phyloP scores from a whole-genome alignment of 768 basidiomycete species.

The Pleurotus djamor region DNA sequence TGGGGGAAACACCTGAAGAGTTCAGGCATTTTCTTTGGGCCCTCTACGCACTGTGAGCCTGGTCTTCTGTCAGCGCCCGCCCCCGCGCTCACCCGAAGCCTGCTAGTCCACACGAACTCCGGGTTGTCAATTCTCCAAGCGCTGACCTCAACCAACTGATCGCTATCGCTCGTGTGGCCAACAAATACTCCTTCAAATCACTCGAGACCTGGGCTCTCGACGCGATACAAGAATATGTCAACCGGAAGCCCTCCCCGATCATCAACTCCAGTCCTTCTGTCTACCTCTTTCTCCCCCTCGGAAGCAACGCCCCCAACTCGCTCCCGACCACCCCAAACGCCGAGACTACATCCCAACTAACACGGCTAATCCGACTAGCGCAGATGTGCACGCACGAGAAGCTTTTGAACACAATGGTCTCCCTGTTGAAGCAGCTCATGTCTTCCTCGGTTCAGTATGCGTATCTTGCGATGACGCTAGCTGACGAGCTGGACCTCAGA shows the following conservation, averaged over 20 bases:
- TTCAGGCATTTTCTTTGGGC: constrained; percentile 77
- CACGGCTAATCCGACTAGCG: constrained; percentile 63
- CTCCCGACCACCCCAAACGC: neutral
- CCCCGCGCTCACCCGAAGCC: neutral
- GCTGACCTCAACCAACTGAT: constrained; percentile 54
- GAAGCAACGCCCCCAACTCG: constrained; percentile 11
- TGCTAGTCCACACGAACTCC: constrained; percentile 61
- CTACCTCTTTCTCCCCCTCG: constrained; percentile 22
- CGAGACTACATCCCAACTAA: constrained; percentile 45
- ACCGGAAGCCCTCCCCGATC: constrained; percentile 53
- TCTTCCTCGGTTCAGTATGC: constrained; percentile 60
- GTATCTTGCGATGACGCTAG: constrained; percentile 69
- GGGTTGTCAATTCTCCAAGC: constrained; percentile 39
- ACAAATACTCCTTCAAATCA: constrained; percentile 75
- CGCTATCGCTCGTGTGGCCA: constrained; percentile 63
- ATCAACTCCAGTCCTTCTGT: constrained; percentile 34
- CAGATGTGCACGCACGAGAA: constrained; percentile 63
- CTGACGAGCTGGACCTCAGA: constrained; percentile 66
- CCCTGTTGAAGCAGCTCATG: constrained; percentile 61
- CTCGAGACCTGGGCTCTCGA: constrained; percentile 76
- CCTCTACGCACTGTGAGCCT: constrained; percentile 67
- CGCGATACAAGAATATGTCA: constrained; percentile 67
- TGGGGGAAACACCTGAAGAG: constrained; percentile 61
- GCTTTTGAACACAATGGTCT: constrained; percentile 59
- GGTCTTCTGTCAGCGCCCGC: neutral